These are phyloP conservation scores for Pontederia crassipes DNA, from an alignment of 176 grass and related monocot species.

Conservation along the genomic window DNA sequence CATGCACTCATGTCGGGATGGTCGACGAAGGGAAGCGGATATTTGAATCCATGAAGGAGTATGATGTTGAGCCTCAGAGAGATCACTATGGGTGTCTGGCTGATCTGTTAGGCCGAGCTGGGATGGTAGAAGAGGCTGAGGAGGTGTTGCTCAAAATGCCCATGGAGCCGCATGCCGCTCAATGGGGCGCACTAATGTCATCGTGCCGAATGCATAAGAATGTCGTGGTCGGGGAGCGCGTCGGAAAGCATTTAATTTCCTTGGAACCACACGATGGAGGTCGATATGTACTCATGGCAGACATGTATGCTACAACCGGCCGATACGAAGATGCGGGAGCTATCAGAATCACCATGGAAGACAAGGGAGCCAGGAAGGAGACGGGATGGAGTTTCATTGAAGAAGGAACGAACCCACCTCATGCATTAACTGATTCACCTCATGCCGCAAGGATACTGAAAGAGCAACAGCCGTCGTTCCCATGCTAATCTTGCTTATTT, in stretches of 20 bases:
- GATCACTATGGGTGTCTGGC: conserved; percentile 60
- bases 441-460: too few species aligned
- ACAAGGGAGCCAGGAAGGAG: conserved; percentile 39
- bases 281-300: conserved; percentile 45
- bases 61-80: conserved; percentile 35
- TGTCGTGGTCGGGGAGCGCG: conserved; percentile 31
- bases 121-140: conserved; percentile 35
- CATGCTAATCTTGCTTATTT: too few species aligned
- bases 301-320: conserved; percentile 45
- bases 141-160: conserved; percentile 47
- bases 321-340: conserved; percentile 35
- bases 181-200: conserved; percentile 65
- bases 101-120: conserved; percentile 46
- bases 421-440: too few species aligned
- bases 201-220: conserved; percentile 39
- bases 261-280: conserved; percentile 54
- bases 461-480: too few species aligned
- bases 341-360: conserved; percentile 35
- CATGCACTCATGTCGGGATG: conserved; percentile 42
- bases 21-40: conserved; percentile 39
- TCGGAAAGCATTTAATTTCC: conserved; percentile 45
- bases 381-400: conserved; percentile 42
- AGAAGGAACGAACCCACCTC: conserved; percentile 11
- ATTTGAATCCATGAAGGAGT: conserved; percentile 33
- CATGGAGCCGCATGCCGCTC: conserved; percentile 49